These are phyloP conservation scores for Curvularia sp. DNA, from an alignment of 2,329 filamentous ascomycete species.

Conservation along the genomic window DNA sequence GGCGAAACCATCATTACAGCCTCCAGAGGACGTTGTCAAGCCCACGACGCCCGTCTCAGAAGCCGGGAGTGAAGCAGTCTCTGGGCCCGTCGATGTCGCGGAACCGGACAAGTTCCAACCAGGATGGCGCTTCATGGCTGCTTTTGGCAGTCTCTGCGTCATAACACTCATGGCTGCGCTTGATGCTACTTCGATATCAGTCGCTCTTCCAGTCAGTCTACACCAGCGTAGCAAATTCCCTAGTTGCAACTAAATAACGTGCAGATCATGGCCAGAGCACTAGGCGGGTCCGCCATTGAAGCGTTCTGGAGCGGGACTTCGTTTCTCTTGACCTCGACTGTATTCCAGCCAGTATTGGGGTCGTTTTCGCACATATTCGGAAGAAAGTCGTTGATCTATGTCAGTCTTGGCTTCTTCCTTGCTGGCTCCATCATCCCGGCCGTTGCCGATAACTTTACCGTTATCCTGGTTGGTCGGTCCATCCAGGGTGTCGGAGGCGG, in stretches of 20 bases:
- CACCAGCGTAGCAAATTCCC: background rate
- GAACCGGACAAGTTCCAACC: constrained; percentile 37
- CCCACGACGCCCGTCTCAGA: constrained; percentile 10
- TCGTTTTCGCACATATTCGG: constrained; percentile 53
- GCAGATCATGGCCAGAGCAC: constrained; percentile 49
- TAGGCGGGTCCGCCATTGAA: constrained; percentile 50
- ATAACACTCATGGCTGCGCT: constrained; percentile 69
- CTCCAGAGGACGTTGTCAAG: constrained; percentile 22
- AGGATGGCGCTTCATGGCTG: constrained; percentile 39
- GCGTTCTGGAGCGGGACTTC: constrained; percentile 54
- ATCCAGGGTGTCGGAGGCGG: constrained; percentile 55
- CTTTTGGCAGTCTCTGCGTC: constrained; percentile 58
- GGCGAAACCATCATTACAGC: constrained; percentile 20
- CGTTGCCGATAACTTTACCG: constrained; percentile 50
- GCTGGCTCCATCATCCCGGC: constrained; percentile 49
- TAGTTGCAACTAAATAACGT: constrained; percentile 9
- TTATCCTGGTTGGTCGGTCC: constrained; percentile 49
- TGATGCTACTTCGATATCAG: constrained; percentile 70
- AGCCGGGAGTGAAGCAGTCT: constrained; percentile 16
- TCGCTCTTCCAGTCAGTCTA: constrained; percentile 59
- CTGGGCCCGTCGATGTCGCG: constrained; percentile 18
- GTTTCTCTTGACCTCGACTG: constrained; percentile 51
- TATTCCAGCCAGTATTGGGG: constrained; percentile 53
- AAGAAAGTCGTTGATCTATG: constrained; percentile 49
- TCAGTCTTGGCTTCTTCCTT: constrained; percentile 48